Conservation (phyloP, 2,329 filamentous ascomycete species). For the Tricladium varicosporioides region DNA sequence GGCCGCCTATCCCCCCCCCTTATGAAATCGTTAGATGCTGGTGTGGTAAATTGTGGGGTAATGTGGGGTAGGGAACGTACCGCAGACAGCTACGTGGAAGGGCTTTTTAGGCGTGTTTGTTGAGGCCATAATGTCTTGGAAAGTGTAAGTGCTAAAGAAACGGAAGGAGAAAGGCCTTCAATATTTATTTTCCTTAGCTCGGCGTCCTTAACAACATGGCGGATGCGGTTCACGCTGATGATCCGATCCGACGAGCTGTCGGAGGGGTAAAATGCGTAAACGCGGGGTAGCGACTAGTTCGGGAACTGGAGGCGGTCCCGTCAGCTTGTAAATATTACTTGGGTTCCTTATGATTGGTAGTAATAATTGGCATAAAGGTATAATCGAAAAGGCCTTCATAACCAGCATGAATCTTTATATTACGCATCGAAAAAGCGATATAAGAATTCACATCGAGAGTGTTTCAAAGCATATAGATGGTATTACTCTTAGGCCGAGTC, state of each 20-base stretch:
- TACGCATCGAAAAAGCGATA: no score
- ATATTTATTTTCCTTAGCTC: not conserved
- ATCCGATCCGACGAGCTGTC: no score
- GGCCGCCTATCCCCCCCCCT: slow-evolving; percentile 33
- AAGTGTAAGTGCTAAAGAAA: not conserved
- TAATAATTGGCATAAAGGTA: no score
- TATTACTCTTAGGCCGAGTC: no score
- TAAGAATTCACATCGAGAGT: no score
- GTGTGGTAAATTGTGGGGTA: not conserved
- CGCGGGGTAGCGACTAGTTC: not conserved
- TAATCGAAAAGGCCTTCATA: no score
- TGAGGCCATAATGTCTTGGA: slow-evolving; percentile 13
- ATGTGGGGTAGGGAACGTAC: slow-evolving; percentile 10
- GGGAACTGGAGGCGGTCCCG: not conserved
- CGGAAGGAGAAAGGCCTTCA: not conserved
- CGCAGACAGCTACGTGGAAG: slow-evolving; percentile 33
- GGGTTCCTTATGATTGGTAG: no score
- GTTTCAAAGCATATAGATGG: no score
- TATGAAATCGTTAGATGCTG: not conserved
- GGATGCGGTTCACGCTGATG: no score
- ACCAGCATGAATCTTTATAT: no score
- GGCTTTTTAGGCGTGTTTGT: slow-evolving; percentile 22
- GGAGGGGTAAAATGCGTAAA: not conserved
- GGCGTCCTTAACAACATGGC: no score
- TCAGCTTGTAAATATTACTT: no score